Evolutionary conservation across 192 early-diverging fungal genomes (phyloP).

Genomic region (Gaertneriomyces semiglobifer): DNA sequence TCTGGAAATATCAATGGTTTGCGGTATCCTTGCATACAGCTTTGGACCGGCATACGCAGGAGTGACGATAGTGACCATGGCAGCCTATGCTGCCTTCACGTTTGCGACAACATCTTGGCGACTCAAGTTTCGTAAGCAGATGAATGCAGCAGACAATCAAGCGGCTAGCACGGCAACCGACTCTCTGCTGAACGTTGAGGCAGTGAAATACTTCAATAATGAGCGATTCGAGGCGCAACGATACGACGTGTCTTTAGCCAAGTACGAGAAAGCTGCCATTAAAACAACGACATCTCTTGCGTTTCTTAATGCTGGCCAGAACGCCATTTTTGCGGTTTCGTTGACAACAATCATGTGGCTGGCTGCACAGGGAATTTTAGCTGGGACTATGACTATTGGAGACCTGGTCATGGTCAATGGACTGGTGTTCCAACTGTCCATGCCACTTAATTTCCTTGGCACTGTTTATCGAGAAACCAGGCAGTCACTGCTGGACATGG

Average conservation of each 20-base stretch:
- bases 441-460: slow-evolving; percentile 97
- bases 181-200: slow-evolving; percentile 95
- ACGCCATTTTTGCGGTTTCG: slow-evolving; percentile 87
- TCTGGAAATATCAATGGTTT: slow-evolving; percentile 94
- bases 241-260: slow-evolving; percentile 81
- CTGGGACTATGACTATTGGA: slow-evolving; percentile 83
- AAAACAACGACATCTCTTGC: slow-evolving; percentile 86
- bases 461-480: slow-evolving; percentile 95
- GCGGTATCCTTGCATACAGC: slow-evolving; percentile 78
- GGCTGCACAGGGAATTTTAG: slow-evolving; percentile 80
- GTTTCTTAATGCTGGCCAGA: slow-evolving; percentile 93
- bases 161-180: slow-evolving; percentile 93
- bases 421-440: slow-evolving; percentile 93
- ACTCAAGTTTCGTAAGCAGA: slow-evolving; percentile 69
- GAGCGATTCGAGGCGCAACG: slow-evolving; percentile 85
- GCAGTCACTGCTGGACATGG: slow-evolving; percentile 96
- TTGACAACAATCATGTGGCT: slow-evolving; percentile 96
- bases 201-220: slow-evolving; percentile 96
- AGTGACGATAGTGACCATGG: slow-evolving; percentile 76
- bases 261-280: slow-evolving; percentile 93
- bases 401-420: slow-evolving; percentile 99
- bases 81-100: slow-evolving; percentile 54
- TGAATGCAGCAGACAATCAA: slow-evolving; percentile 94
- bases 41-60: slow-evolving; percentile 74
- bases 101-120: slow-evolving; percentile 83